phyloP scores from a whole-genome alignment of 768 basidiomycete genomes.

The Steccherinum ochraceum region DNA sequence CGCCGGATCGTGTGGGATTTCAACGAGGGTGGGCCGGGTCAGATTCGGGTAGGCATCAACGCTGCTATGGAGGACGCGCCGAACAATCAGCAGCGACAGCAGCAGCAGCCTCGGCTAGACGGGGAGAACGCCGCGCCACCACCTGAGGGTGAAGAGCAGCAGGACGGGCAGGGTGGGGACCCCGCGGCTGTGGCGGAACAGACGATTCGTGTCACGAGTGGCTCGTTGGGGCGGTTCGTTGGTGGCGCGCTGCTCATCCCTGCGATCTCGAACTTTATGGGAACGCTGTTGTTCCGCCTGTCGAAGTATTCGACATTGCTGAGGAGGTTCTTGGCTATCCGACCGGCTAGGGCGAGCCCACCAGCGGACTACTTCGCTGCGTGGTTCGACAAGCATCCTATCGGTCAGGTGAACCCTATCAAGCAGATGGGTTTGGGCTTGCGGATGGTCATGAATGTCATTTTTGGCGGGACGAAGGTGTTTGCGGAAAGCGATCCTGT shows the following conservation, averaged over 20 bases:
- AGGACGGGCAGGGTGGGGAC: constrained; percentile 17
- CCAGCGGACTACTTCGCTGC: not conserved
- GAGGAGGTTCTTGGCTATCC: constrained; percentile 27
- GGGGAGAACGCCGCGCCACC: not conserved
- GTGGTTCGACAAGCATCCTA: constrained; percentile 1
- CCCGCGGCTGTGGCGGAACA: constrained; percentile 48
- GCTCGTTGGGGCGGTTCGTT: constrained; percentile 58
- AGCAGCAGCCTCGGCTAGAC: constrained; percentile 4
- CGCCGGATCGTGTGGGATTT: constrained; percentile 18
- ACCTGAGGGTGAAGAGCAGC: constrained; percentile 16
- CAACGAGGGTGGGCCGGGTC: constrained; percentile 15
- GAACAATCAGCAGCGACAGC: constrained; percentile 8
- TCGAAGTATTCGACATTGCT: constrained; percentile 37
- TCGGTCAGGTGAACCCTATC: constrained; percentile 14
- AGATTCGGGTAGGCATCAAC: constrained; percentile 18
- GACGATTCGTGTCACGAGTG: constrained; percentile 49
- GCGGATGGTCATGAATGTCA: constrained; percentile 36
- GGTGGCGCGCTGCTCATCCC: constrained; percentile 69
- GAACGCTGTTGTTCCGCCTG: constrained; percentile 46
- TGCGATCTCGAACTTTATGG: constrained; percentile 60
- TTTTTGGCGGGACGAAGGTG: constrained; percentile 50
- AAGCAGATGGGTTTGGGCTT: constrained; percentile 23
- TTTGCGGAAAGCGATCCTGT: constrained; percentile 70
- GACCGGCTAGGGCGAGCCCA: constrained; percentile 5
- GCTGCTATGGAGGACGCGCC: constrained; percentile 10